These are phyloP conservation scores for Lactifluus subvellereus DNA, from an alignment of 768 basidiomycete species.

Conservation along the genomic window DNA sequence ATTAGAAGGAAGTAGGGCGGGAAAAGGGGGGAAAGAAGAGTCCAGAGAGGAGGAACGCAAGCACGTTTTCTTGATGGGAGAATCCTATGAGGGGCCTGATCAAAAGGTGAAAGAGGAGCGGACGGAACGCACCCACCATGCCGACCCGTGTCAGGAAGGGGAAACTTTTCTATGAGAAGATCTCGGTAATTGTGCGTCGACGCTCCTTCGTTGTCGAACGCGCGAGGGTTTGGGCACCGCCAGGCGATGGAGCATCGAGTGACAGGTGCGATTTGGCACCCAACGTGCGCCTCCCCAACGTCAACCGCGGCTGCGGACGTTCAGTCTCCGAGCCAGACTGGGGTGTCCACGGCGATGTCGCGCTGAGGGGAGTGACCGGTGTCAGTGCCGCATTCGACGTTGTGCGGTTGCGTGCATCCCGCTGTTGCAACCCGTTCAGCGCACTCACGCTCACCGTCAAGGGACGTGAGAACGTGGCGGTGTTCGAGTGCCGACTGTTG, in stretches of 20 bases:
- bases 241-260: conserved; percentile 34
- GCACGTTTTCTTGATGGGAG: background rate
- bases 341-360: conserved; percentile 34
- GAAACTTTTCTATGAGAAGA: conserved; percentile 33
- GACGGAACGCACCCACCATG: background rate
- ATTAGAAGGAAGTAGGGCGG: conserved; percentile 14
- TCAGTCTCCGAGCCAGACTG: conserved; percentile 49
- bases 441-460: conserved; percentile 48
- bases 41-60: background rate
- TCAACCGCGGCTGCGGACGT: conserved; percentile 35
- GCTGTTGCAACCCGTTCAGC: conserved; percentile 51
- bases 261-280: conserved; percentile 42
- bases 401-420: conserved; percentile 37
- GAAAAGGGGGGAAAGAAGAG: background rate
- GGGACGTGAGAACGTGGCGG: conserved; percentile 62
- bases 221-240: conserved; percentile 33
- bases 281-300: conserved; percentile 32
- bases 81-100: background rate
- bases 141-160: background rate
- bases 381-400: conserved; percentile 33
- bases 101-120: background rate
- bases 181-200: conserved; percentile 48
- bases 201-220: conserved; percentile 36
- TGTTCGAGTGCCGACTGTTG: conserved; percentile 29
- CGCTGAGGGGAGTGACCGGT: conserved; percentile 30